A percentile compares a stretch with the other conserved stretches of the same genome.
Evolutionary conservation across 1,284 basidiomycete genomes (phyloP).

Genomic region (Pseudomicrostroma phylloplanum): DNA sequence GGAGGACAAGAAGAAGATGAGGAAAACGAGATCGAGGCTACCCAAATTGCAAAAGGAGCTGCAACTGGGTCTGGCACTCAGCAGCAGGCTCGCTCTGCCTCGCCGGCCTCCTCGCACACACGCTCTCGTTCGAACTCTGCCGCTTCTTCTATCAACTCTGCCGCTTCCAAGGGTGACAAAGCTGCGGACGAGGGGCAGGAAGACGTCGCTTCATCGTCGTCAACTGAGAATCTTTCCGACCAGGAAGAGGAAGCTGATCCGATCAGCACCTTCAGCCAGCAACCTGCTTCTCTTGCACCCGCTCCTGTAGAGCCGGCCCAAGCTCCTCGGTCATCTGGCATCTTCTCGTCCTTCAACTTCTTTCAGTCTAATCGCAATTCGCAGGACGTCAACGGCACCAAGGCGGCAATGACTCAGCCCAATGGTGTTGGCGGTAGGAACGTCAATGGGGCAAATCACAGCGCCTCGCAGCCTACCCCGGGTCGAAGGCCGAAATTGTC

Average conservation of each 20-base stretch:
- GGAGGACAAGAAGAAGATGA: not conserved
- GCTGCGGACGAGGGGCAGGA: too few relatives aligned
- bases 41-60: not conserved
- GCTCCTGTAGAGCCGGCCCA: not conserved
- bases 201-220: not conserved
- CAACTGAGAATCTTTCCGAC: not conserved
- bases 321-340: not conserved
- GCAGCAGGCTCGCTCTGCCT: not conserved
- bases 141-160: slow-evolving; percentile 3
- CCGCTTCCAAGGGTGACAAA: not conserved
- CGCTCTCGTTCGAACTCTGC: not conserved
- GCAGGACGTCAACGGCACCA: not conserved
- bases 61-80: too few relatives aligned
- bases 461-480: too few relatives aligned
- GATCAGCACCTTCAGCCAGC: not conserved
- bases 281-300: not conserved
- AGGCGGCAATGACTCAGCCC: not conserved
- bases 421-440: not conserved
- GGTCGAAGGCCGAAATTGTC: not conserved
- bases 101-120: not conserved
- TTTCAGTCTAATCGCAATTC: not conserved
- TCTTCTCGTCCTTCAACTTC: slow-evolving; percentile 3
- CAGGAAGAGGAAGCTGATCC: not conserved
- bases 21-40: slow-evolving; percentile 1
- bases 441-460: not conserved